Percentiles rank a stretch among this genome's conserved stretches.
Conservation (phyloP, 2,329 filamentous ascomycete genomes). For the Epichloe bromicola region DNA sequence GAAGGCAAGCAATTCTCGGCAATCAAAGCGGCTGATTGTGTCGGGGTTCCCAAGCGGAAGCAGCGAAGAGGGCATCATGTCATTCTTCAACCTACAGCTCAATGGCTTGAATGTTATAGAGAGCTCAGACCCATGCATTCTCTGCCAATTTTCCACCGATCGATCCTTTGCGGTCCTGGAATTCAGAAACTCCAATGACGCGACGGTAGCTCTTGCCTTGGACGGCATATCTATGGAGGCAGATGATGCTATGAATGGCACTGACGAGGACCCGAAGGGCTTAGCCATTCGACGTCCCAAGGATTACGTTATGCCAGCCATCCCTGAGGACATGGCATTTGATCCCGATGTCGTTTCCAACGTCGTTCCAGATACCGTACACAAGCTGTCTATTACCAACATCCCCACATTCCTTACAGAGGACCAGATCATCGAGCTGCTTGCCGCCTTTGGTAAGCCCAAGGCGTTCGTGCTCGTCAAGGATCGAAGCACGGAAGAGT, state of each 20-base stretch:
- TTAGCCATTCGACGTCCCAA: constrained; percentile 78
- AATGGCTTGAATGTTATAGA: constrained; percentile 92
- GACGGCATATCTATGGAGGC: constrained; percentile 84
- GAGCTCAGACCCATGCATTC: constrained; percentile 70
- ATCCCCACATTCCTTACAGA: constrained; percentile 80
- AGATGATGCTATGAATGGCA: constrained; percentile 43
- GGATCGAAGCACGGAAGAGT: constrained; percentile 73
- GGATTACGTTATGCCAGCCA: constrained; percentile 87
- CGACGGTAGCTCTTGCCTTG: constrained; percentile 80
- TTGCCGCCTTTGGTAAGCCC: constrained; percentile 82
- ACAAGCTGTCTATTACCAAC: constrained; percentile 89
- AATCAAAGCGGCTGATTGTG: constrained; percentile 82
- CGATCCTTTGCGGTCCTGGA: constrained; percentile 74
- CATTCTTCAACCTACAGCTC: constrained; percentile 92
- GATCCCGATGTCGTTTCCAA: constrained; percentile 67
- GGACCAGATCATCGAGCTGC: constrained; percentile 80
- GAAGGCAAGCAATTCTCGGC: constrained; percentile 84
- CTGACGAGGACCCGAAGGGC: constrained; percentile 41
- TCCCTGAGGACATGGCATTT: constrained; percentile 58
- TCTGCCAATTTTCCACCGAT: constrained; percentile 70
- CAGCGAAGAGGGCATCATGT: constrained; percentile 63
- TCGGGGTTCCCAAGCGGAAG: constrained; percentile 63
- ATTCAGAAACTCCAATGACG: constrained; percentile 76
- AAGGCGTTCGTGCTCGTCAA: constrained; percentile 88
- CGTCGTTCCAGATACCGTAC: constrained; percentile 77